Percentiles rank a stretch among this genome's conserved stretches.
phyloP scores from a whole-genome alignment of 306 rosid genomes.

The Dryas alaskensis region DNA sequence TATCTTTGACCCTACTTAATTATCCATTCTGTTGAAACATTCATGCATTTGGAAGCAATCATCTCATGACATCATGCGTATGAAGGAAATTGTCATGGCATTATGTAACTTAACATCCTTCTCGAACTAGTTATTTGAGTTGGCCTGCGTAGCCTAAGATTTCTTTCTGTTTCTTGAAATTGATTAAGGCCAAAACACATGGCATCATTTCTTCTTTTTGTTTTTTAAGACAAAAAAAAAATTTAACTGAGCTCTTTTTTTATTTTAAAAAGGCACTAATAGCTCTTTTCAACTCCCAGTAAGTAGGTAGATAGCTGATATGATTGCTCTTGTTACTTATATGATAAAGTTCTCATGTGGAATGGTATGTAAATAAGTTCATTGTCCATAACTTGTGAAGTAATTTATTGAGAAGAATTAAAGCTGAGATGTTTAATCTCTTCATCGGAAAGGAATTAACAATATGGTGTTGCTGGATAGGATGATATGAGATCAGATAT shows the following conservation, averaged over 20 bases:
- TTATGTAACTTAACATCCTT: neutral
- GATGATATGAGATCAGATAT: neutral
- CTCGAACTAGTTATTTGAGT: neutral
- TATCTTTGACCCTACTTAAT: neutral
- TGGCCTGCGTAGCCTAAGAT: neutral
- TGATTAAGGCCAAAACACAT: neutral
- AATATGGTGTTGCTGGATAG: neutral
- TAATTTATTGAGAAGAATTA: neutral
- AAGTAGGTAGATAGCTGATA: neutral
- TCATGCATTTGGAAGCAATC: constrained; percentile 5
- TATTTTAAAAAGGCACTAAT: neutral
- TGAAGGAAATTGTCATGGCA: neutral
- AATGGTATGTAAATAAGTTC: neutral
- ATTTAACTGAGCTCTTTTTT: no score
- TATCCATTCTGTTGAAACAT: neutral
- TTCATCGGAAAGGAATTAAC: neutral
- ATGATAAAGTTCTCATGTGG: neutral
- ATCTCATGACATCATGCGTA: neutral
- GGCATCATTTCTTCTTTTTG: neutral
- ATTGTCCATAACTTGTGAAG: neutral
- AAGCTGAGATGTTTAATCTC: neutral
- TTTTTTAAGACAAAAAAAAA: no score
- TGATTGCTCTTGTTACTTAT: neutral
- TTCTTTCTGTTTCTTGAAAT: neutral
- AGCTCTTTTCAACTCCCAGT: neutral